Conservation (phyloP, 371 early-diverging fungal genomes). For the Nematocida parisii region DNA sequence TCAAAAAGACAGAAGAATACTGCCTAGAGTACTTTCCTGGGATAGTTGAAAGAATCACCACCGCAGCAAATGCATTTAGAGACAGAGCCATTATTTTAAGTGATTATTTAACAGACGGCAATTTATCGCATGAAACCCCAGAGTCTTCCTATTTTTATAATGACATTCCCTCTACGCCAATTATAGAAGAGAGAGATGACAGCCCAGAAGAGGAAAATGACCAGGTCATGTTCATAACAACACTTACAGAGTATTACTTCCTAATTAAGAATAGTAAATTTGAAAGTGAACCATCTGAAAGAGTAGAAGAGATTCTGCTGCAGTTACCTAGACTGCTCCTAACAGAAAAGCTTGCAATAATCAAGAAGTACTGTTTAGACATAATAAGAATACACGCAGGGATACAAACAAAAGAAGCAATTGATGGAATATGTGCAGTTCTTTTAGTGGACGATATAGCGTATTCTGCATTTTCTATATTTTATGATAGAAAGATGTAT, state of each 20-base stretch:
- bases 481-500: constrained; percentile 35
- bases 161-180: constrained; percentile 8
- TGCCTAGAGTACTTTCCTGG: constrained; percentile 39
- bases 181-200: constrained; percentile 31
- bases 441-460: constrained; percentile 1
- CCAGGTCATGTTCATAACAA: constrained; percentile 5
- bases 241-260: constrained; percentile 31
- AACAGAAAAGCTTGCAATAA: not conserved
- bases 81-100: constrained; percentile 55
- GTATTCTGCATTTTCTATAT: not conserved
- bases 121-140: constrained; percentile 3
- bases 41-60: constrained; percentile 14
- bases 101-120: constrained; percentile 39
- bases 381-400: constrained; percentile 18
- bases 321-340: not conserved
- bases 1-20: not conserved
- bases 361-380: constrained; percentile 26
- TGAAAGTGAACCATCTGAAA: not conserved
- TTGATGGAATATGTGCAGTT: not conserved
- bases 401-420: constrained; percentile 12
- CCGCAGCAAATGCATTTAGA: not conserved
- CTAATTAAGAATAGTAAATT: constrained; percentile 11
- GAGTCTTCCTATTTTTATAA: constrained; percentile 37
- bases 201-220: constrained; percentile 25
- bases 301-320: not conserved